Conservation (phyloP, 1,284 basidiomycete species). For the Phellopilus nigrolimitatus region DNA sequence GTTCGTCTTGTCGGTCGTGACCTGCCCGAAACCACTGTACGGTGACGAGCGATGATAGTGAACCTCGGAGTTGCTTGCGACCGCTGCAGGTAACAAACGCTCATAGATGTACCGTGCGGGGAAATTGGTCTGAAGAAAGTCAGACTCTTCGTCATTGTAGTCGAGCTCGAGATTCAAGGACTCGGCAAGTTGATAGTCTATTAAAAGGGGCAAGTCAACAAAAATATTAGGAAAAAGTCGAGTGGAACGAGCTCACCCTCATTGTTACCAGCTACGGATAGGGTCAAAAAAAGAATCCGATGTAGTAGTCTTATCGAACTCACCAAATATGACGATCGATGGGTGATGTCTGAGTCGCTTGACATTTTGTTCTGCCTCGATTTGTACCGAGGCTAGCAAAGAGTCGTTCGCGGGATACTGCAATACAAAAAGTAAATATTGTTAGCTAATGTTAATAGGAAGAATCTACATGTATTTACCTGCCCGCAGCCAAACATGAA, state of each 20-base stretch:
- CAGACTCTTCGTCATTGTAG: constrained; percentile 75
- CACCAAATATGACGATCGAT: constrained; percentile 75
- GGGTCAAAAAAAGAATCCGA: not conserved
- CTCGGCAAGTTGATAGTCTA: constrained; percentile 82
- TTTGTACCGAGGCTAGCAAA: constrained; percentile 36
- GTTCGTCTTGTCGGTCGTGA: constrained; percentile 67
- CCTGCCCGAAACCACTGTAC: constrained; percentile 76
- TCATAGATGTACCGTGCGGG: constrained; percentile 88
- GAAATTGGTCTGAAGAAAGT: constrained; percentile 80
- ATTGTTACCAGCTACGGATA: constrained; percentile 76
- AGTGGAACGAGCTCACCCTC: constrained; percentile 48
- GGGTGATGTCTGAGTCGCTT: constrained; percentile 40
- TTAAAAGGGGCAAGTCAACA: not conserved
- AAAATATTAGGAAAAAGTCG: not conserved
- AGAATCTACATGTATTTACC: constrained; percentile 36
- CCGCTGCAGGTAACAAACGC: constrained; percentile 68
- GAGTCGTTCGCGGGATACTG: constrained; percentile 43
- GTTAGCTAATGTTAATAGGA: constrained; percentile 1
- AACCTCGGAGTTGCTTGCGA: constrained; percentile 57
- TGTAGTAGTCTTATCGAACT: constrained; percentile 25
- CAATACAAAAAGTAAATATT: not conserved
- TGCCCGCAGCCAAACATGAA: constrained; percentile 52
- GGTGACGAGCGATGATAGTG: constrained; percentile 83
- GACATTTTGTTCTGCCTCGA: constrained; percentile 41
- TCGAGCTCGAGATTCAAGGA: constrained; percentile 69